Conservation (phyloP, 306 rosid genomes). For the Citrullus mucosospermus region DNA sequence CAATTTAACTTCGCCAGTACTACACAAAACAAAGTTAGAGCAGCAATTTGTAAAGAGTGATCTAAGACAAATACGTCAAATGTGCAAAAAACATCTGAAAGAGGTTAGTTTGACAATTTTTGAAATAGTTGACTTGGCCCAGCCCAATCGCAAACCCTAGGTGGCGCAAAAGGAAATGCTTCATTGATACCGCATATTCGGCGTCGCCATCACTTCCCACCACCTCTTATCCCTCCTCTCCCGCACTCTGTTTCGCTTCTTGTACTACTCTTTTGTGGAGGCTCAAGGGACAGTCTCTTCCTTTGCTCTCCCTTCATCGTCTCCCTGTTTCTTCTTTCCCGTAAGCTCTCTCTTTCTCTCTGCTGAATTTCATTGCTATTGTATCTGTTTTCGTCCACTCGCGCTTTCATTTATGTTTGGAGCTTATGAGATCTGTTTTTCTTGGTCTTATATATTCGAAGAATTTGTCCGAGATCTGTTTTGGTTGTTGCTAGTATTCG, state of each 20-base stretch:
- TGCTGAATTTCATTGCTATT: not conserved
- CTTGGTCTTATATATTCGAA: not conserved
- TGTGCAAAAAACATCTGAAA: not conserved
- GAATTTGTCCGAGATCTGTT: not conserved
- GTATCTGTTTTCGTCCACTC: not conserved
- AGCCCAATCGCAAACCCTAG: not conserved
- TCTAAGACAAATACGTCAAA: not conserved
- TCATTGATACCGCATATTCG: not conserved
- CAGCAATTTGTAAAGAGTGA: no score
- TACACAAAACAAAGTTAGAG: no score
- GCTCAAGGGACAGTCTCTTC: not conserved
- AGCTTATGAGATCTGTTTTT: not conserved
- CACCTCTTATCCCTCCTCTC: not conserved
- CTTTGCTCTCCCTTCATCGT: not conserved
- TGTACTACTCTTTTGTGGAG: not conserved
- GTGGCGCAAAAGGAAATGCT: not conserved
- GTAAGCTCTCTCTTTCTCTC: not conserved
- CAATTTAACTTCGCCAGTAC: no score
- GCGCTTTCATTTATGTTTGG: not conserved
- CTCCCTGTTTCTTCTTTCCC: not conserved
- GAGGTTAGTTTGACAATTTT: not conserved
- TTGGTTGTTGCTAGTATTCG: not conserved
- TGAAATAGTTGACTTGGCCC: not conserved
- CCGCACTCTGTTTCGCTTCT: not conserved
- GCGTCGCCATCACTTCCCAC: not conserved